Evolutionary conservation across 805 yeast species (phyloP).

Genomic region (Saccharomycopsis synnaedendra): DNA sequence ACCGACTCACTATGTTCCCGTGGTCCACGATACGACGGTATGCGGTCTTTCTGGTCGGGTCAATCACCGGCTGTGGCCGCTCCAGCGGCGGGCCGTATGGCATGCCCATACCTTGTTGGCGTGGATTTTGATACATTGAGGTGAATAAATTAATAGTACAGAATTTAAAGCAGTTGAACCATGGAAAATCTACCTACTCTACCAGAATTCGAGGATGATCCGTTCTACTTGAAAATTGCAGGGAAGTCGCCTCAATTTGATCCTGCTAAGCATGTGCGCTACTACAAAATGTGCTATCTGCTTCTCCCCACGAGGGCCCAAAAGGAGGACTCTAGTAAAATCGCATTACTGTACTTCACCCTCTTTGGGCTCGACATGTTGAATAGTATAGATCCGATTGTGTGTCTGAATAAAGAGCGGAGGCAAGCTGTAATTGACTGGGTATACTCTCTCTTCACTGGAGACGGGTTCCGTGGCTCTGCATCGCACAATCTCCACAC

Average conservation of each 20-base stretch:
- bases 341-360: slow-evolving; percentile 63
- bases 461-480: slow-evolving; percentile 49
- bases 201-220: background rate
- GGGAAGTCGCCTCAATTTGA: slow-evolving; percentile 3
- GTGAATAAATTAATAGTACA: too few relatives aligned
- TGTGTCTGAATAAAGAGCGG: slow-evolving; percentile 22
- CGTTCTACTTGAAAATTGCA: background rate
- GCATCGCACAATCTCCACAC: slow-evolving; percentile 27
- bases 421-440: slow-evolving; percentile 25
- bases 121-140: too few relatives aligned
- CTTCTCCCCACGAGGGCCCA: slow-evolving; percentile 47
- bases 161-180: background rate
- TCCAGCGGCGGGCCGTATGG: background rate
- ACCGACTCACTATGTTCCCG: slow-evolving; percentile 62
- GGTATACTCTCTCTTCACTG: slow-evolving; percentile 38
- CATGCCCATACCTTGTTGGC: too few relatives aligned
- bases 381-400: slow-evolving; percentile 22
- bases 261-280: slow-evolving; percentile 11
- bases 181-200: slow-evolving; percentile 3
- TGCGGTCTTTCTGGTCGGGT: slow-evolving; percentile 38
- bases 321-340: slow-evolving; percentile 54
- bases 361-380: slow-evolving; percentile 47
- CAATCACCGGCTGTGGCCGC: slow-evolving; percentile 20
- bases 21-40: slow-evolving; percentile 69
- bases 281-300: too few relatives aligned